Base-by-base conservation (phyloP, 495 filamentous ascomycete species). In the Tuber borchii region DNA sequence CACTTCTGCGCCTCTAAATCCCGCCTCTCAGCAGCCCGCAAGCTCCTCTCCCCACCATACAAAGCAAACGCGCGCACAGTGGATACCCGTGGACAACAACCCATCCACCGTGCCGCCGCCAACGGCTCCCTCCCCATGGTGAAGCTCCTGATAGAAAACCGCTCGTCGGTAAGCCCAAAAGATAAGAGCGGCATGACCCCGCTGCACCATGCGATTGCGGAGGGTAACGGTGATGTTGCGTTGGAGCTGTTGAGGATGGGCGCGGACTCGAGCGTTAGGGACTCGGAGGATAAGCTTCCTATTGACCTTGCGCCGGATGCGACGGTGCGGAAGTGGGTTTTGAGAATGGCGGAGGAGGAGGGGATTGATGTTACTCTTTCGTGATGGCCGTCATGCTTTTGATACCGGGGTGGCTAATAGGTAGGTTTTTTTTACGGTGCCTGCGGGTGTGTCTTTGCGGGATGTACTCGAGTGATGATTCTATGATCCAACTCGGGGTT, bases 1-100 rank as follows among this genome's bases (percentile, higher is more conserved):
- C 95, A 98, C 83, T 97, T 99, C 82, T 88, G 91, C 71, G 91
- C 93, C 70, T 97, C 94, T 71, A 98, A 99, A 82, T 88, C 88
- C 81, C 93, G 94, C 84, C 86, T 97, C 65, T 91, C 93, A 75
- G 87, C 90, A 20, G 93, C 94, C 9, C 92, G 92, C 61, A 92
- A 88, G 75, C 88, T 99, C 31, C 85, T 98, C 73, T 85, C 87
- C 22, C 86, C 90, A 69, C 92, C 92, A 75, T 86, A 88, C 7
- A 86, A 88, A 19, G 95, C 93, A 31, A 93, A 91, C n/a, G 86
- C 93, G 0, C 87, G 95, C 34, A 89, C 95, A 2, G 92, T 93
- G 77, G 96, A 99, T 83, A 92, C 90, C 82, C 89, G 92, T 20
- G 91, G 91, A 2, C 95, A 97, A 82, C 88, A 97, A 37, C 87